phyloP scores from a whole-genome alignment of 371 early-diverging fungal species.

The Mycotypha africana region DNA sequence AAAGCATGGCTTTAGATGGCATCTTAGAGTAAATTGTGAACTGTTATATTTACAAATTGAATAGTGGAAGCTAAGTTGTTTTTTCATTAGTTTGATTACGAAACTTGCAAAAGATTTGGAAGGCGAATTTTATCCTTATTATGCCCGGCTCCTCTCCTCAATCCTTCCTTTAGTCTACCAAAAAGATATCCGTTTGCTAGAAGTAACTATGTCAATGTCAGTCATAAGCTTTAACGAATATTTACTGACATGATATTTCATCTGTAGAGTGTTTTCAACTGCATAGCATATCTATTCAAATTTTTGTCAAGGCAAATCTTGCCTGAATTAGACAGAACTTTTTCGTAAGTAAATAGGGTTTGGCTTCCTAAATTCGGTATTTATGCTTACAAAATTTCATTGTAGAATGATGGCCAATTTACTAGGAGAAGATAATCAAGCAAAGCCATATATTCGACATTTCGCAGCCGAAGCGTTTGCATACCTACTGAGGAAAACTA shows the following conservation, averaged over 20 bases:
- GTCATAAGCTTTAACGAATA: too few species aligned
- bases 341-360: slow-evolving; percentile 53
- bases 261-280: slow-evolving; percentile 72
- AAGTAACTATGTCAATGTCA: slow-evolving; percentile 40
- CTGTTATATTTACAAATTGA: not conserved
- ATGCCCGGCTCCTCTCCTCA: slow-evolving; percentile 52
- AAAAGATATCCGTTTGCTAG: slow-evolving; percentile 68
- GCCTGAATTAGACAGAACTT: slow-evolving; percentile 65
- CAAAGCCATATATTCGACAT: slow-evolving; percentile 73
- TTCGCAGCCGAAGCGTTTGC: slow-evolving; percentile 93
- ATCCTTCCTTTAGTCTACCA: slow-evolving; percentile 63
- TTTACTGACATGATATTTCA: not conserved
- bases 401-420: slow-evolving; percentile 61
- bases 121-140: slow-evolving; percentile 85
- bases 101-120: slow-evolving; percentile 87
- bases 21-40: slow-evolving; percentile 68
- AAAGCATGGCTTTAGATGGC: slow-evolving; percentile 68
- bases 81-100: slow-evolving; percentile 58
- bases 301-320: slow-evolving; percentile 69
- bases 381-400: not conserved
- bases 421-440: slow-evolving; percentile 58
- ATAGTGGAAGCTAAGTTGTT: not conserved
- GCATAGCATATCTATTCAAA: slow-evolving; percentile 89
- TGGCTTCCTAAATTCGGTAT: too few species aligned
- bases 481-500: slow-evolving; percentile 78